phyloP scores from a whole-genome alignment of 2,329 filamentous ascomycete species.

The Eutypella sp. region DNA sequence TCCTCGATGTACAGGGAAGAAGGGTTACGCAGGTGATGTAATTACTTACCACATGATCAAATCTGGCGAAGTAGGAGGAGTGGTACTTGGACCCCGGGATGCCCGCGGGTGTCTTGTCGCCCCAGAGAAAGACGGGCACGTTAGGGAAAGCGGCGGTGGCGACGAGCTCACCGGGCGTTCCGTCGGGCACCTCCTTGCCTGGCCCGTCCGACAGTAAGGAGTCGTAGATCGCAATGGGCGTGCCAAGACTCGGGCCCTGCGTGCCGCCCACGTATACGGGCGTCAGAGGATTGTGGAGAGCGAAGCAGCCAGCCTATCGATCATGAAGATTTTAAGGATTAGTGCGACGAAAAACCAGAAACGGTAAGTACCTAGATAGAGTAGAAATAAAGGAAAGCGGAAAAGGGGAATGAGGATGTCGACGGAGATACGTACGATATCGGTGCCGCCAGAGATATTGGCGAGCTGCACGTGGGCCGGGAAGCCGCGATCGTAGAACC shows the following conservation, averaged over 20 bases:
- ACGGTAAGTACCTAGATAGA: not conserved
- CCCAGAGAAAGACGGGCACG: constrained; percentile 64
- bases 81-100: constrained; percentile 53
- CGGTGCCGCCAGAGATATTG: constrained; percentile 75
- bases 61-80: constrained; percentile 57
- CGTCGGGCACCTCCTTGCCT: constrained; percentile 44
- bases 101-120: constrained; percentile 37
- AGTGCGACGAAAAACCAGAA: not conserved
- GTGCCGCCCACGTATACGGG: constrained; percentile 58
- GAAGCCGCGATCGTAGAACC: constrained; percentile 71
- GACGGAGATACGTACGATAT: constrained; percentile 50
- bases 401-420: not conserved
- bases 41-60: constrained; percentile 44
- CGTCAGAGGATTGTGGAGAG: constrained; percentile 60
- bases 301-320: constrained; percentile 59
- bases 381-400: not conserved
- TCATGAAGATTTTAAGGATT: too few species aligned
- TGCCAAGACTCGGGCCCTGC: constrained; percentile 45
- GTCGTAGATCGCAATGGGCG: constrained; percentile 57
- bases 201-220: constrained; percentile 46
- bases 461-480: constrained; percentile 59
- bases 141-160: constrained; percentile 69
- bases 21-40: not conserved
- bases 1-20: too few species aligned
- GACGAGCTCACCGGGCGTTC: constrained; percentile 71